Base-by-base conservation (phyloP, 352 stramenopile genomes). In the Albugo laibachii region DNA sequence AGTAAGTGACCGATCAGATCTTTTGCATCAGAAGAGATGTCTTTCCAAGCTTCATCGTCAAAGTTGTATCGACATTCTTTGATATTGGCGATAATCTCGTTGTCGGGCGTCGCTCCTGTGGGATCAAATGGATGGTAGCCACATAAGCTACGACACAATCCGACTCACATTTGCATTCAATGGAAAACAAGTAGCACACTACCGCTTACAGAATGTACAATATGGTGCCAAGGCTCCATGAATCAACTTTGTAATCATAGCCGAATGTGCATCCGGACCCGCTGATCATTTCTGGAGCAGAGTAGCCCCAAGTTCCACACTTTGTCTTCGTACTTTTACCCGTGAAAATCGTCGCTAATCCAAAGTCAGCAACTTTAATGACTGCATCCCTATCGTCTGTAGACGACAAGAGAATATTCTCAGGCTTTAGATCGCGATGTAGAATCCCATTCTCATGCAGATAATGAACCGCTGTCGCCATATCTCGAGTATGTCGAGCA, bases 81-180 rank as follows among this genome's bases (percentile, higher is more conserved):
- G 47, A 88, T 87, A 52, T 63, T 70, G 4, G 68, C 69, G 47
- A 89, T 83, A 69, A 92, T 88, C 20, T 83, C 68, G 45, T 67
- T 83, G 56, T 88, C 77, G 45, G 76, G 76, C 19, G 71, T 52
- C 8, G 69, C 69, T n/a, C 76, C 76, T 21, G 77, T 52, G 0
- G 73, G 73, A 41, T 92, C 78, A 39, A 92, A 92, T 16, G 78
- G 78, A 47, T 92, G 79, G 42, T 81, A 86, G 2, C 78, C 78
- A 37, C 75, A 88, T 5, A 92, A 48, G 18, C 66, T 75, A 51
- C 36, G 51, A 40, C 13, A 55, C 5, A 45, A 8, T 20, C 19
- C 16, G 11, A 8, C 36, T 39, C 40, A 19, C 48, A 35, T 31
- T 8, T 16, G 12, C 20, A 13, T 27, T 46, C 20, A 56, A 44